Evolutionary conservation across 2,329 filamentous ascomycete genomes (phyloP), one percentile per base, ranked within the genome.

Genomic region (Lasiodiplodia sp.): DNA sequence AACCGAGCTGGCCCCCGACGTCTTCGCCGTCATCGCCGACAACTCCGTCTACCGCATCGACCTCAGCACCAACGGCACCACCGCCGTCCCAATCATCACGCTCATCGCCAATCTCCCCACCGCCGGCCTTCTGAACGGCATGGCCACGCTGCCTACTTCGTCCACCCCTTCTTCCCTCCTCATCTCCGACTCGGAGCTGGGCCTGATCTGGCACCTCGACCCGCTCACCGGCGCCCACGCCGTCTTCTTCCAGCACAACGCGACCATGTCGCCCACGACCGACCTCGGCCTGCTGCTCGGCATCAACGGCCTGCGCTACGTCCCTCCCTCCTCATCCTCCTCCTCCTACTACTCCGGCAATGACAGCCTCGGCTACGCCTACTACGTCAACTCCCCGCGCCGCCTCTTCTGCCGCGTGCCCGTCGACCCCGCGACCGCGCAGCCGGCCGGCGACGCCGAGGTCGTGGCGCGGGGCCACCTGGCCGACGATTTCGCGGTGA

Each of bases 11-110:
- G 6, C 12, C 23, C 57, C 71, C 2, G 75, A 81, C 40, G 70
- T 78, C 23, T 80, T 76, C 66, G 78, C 78, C 23, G 75, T 80
- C 10, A n/a, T 38, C 49, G 62, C 18, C 62, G 47, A 40, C 62
- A 18, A 18, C 12, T 34, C 62, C 66, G 40, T 68, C 51, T 52
- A 57, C 49, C 7, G n/a, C 21, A 6, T 34, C 51, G 25, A n/a
- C 25, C 25, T 51, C 8, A 8, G 1, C 38, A 7, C 5, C 56
- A 28, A 37, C 38, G 73, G 74, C 51, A 66, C 75, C 38, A 69
- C 69, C n/a, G n/a, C n/a, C n/a, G n/a, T n/a, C n/a, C n/a, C n/a
- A n/a, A n/a, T n/a, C 11, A 57, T 66, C 4, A 34, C 44, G 31
- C 75, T 73, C 51, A 66, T 76, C 31, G 70, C 69, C 12, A 71